Evolutionary conservation across 495 filamentous ascomycete species (phyloP), one percentile per base, ranked within the genome.

Genomic region (Ramalina intermedia): DNA sequence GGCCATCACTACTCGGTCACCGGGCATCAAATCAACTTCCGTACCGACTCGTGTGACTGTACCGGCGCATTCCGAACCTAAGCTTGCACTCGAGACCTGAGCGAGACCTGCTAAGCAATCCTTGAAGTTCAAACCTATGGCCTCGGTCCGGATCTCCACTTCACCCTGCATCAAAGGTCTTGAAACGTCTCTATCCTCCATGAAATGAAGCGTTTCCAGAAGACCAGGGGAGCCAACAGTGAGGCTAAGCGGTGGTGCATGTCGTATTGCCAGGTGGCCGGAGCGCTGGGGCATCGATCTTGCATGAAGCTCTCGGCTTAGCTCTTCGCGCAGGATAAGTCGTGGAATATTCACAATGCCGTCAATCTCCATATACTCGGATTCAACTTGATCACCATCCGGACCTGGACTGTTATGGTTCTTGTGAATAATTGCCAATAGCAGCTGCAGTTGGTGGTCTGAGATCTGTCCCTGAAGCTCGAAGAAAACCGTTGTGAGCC

Each of bases 51-150:
- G 61, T 9, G 63, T 69, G 16, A 82, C 63, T 12, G 77, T 41
- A 40, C 78, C 79, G 16, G 69, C 67, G 47, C 69, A 70, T 56
- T 81, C 79, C 42, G 68, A 57, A 5, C 79, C 78, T 2, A 75
- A 57, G 33, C 14, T 29, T 16, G 24, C 12, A 54, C 66, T 57
- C n/a, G 51, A 49, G 18, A 61, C 57, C 54, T 51, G 67, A 6
- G 66, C 72, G 42, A 68, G 58, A 0, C 58, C 55, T 0, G 58
- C 36, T 9, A 56, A 49, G 2, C 73, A 56, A 50, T 75, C 72
- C 11, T 63, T 61, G 55, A 67, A 69, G 55, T 53, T 57, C 13
- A 50, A 39, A 36, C 39, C 46, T 6, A 21, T 33, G 4, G 42
- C 37, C 16, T 39, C 44, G 7, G 50, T 41, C 40, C 49, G 41